Evolutionary conservation across 2,329 filamentous ascomycete species (phyloP).

Genomic region (Hortaea sp.): DNA sequence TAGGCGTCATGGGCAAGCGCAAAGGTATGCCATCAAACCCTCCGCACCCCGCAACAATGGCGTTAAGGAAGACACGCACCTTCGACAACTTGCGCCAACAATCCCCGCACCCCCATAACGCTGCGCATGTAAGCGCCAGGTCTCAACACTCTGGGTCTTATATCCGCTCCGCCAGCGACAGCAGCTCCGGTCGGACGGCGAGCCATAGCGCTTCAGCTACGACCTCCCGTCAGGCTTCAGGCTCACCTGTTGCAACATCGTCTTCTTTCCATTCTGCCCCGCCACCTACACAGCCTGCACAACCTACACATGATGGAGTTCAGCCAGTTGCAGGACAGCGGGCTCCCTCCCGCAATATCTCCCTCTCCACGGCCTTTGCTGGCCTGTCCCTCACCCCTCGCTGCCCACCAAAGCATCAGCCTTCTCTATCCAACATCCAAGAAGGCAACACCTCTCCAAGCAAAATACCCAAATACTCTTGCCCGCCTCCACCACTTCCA

Average conservation of each 20-base stretch:
- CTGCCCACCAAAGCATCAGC: conserved; percentile 12
- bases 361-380: conserved; percentile 20
- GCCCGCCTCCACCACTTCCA: conserved; percentile 4
- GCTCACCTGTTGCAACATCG: background rate
- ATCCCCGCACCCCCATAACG: background rate
- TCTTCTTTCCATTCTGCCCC: background rate
- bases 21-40: conserved; percentile 33
- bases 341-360: conserved; percentile 20
- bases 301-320: background rate
- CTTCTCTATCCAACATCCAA: conserved; percentile 23
- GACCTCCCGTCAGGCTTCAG: background rate
- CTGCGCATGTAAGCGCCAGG: conserved; percentile 9
- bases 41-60: conserved; percentile 30
- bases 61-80: conserved; percentile 24
- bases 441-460: conserved; percentile 20
- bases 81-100: conserved; percentile 17
- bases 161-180: conserved; percentile 8
- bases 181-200: background rate
- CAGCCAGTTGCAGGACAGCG: conserved; percentile 10
- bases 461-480: conserved; percentile 26
- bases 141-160: conserved; percentile 21
- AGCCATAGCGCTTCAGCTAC: background rate
- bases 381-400: conserved; percentile 17
- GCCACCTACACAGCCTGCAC: background rate
- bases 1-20: conserved; percentile 25